Evolutionary conservation across 1,284 basidiomycete genomes (phyloP).

Genomic region (Blastosporella zonata): DNA sequence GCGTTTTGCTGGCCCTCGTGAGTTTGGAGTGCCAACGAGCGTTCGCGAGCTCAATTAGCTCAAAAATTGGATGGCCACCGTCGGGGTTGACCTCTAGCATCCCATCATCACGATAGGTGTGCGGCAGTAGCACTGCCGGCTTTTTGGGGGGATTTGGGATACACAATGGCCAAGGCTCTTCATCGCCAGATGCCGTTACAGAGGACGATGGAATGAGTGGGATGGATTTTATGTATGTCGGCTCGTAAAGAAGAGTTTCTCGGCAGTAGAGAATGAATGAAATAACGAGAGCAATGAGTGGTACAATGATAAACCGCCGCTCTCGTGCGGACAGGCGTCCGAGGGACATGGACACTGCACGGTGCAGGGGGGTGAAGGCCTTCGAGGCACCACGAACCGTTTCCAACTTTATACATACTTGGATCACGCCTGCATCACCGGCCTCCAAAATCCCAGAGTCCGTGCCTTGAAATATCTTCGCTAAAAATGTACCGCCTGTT

Average conservation of each 20-base stretch:
- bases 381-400: neutral
- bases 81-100: constrained; percentile 34
- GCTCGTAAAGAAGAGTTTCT: constrained; percentile 4
- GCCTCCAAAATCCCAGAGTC: neutral
- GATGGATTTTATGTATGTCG: neutral
- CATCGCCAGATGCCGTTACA: neutral
- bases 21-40: constrained; percentile 51
- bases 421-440: too few species aligned
- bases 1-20: constrained; percentile 48
- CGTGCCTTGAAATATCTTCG: too few species aligned
- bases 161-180: constrained; percentile 7
- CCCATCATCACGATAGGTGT: constrained; percentile 32
- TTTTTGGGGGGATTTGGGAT: neutral
- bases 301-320: constrained; percentile 13
- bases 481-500: too few species aligned
- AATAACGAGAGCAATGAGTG: constrained; percentile 11
- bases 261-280: constrained; percentile 15
- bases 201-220: neutral
- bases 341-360: constrained; percentile 4
- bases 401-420: neutral
- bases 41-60: constrained; percentile 51
- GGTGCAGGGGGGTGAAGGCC: neutral
- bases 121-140: constrained; percentile 14
- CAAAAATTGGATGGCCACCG: constrained; percentile 52
- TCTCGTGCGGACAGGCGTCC: constrained; percentile 6